Conservation (phyloP, 1,284 basidiomycete genomes). For the Exobasidium rhododendri region DNA sequence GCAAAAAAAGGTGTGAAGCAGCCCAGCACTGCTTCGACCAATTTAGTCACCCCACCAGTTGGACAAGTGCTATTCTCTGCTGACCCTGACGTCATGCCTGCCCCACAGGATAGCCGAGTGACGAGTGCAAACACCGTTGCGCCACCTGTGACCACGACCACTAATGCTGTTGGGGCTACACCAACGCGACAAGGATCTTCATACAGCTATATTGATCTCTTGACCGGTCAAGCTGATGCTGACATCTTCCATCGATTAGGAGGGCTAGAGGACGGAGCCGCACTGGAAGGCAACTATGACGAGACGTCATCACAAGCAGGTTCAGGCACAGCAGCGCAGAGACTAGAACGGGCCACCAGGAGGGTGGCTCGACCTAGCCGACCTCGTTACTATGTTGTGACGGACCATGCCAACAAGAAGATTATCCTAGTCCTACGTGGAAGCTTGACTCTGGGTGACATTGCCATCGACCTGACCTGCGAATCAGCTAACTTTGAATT, state of each 20-base stretch:
- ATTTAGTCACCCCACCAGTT: not conserved
- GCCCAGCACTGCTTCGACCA: not conserved
- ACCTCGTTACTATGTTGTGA: slow-evolving; percentile 47
- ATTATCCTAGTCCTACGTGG: slow-evolving; percentile 48
- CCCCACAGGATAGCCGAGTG: not conserved
- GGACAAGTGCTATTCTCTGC: not conserved
- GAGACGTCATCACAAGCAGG: slow-evolving; percentile 18
- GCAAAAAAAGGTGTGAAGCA: not conserved
- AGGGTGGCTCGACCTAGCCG: slow-evolving; percentile 24
- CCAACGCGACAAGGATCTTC: slow-evolving; percentile 13
- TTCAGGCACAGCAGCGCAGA: not conserved
- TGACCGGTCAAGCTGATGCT: slow-evolving; percentile 41
- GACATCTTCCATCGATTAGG: slow-evolving; percentile 43
- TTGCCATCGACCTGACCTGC: slow-evolving; percentile 52
- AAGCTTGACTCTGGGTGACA: slow-evolving; percentile 46
- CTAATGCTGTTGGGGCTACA: not conserved
- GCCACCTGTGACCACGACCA: not conserved
- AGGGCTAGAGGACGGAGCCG: slow-evolving; percentile 30
- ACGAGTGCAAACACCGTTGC: not conserved
- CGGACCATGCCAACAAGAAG: slow-evolving; percentile 36
- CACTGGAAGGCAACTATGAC: slow-evolving; percentile 27
- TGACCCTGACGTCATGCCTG: not conserved
- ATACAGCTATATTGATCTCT: slow-evolving; percentile 36
- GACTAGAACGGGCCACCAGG: slow-evolving; percentile 16
- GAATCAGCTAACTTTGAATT: slow-evolving; percentile 30